Evolutionary conservation across 495 filamentous ascomycete species (phyloP), one percentile per base, ranked within the genome.

Genomic region (Penicillium roqueforti): DNA sequence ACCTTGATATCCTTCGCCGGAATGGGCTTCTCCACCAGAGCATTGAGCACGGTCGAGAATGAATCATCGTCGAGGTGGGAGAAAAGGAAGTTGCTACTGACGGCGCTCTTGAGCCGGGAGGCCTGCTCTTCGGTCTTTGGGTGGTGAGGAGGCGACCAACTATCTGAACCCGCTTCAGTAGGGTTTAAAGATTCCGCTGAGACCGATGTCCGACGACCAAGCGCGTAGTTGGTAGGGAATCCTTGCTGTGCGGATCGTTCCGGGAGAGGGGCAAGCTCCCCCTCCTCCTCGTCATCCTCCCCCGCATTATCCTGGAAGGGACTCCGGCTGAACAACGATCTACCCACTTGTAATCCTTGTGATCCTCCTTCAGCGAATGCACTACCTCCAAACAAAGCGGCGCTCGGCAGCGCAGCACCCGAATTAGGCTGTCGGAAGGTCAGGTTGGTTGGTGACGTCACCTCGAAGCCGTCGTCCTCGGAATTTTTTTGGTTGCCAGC

Each of bases 181-280:
- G 93, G 93, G 69, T 95, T 95, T 57, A 98, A 78, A 3, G 91
- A 96, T 71, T 98, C 93, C 43, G 93, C 93, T 43, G 95, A 97
- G 28, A 98, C 95, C 6, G 93, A 97, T 19, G 91, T 96, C 41
- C 93, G 89, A 54, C 93, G 88, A 62, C 81, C 87, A 77, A 96
- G 83, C 66, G 92, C 92, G 71, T 97, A 98, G 65, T 97, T 92
- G 56, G 81, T 87, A 39, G 95, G 95, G 62, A 96, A 91, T 51
- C 86, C 87, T 44, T 89, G 83, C 28, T 78, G 71, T 48, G 65
- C 63, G 18, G 64, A 59, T 11, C 61, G 67, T 1, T 58, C 67
- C 10, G 69, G 72, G 57, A 69, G 70, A 38, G 61, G 58, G 8
- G 62, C 65, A 22, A 62, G 63, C 7, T 73, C 69, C 20, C 57